Conservation (phyloP, 495 filamentous ascomycete genomes). For the Bacidia gigantensis region DNA sequence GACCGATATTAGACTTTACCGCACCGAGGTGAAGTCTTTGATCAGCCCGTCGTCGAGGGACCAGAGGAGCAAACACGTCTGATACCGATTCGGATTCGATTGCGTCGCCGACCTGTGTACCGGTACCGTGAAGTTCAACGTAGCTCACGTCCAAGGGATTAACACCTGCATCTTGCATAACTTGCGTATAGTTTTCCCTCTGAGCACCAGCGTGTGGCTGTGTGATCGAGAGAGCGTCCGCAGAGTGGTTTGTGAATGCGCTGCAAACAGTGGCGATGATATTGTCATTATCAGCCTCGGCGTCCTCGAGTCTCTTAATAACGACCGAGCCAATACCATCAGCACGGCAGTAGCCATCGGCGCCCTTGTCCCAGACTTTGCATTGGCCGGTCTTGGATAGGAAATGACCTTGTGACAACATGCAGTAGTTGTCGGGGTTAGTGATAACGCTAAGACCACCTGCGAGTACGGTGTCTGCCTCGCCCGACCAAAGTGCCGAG, state of each 20-base stretch:
- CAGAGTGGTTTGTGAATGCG: conserved; percentile 61
- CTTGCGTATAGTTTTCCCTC: conserved; percentile 45
- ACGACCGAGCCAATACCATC: conserved; percentile 60
- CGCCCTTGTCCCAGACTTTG: conserved; percentile 63
- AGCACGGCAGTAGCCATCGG: conserved; percentile 66
- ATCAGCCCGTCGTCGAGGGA: conserved; percentile 29
- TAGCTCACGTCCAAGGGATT: conserved; percentile 62
- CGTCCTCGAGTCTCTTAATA: conserved; percentile 64
- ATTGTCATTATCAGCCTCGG: conserved; percentile 57
- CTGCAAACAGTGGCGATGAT: conserved; percentile 55
- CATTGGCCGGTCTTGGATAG: conserved; percentile 59
- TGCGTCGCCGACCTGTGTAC: conserved; percentile 70
- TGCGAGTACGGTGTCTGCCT: conserved; percentile 71
- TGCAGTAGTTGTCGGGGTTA: conserved; percentile 69
- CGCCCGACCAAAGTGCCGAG: conserved; percentile 57
- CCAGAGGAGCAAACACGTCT: conserved; percentile 61
- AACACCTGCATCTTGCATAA: conserved; percentile 52
- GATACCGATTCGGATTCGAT: conserved; percentile 66
- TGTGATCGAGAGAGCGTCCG: conserved; percentile 67
- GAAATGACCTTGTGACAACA: conserved; percentile 72
- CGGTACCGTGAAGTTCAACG: conserved; percentile 80
- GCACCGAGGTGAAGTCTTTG: conserved; percentile 71
- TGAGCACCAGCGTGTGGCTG: conserved; percentile 60
- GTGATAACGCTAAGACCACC: conserved; percentile 70
- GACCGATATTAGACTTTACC: conserved; percentile 72